Conservation (phyloP, 78 protist species). For the Dictyostelium firmibasis region DNA sequence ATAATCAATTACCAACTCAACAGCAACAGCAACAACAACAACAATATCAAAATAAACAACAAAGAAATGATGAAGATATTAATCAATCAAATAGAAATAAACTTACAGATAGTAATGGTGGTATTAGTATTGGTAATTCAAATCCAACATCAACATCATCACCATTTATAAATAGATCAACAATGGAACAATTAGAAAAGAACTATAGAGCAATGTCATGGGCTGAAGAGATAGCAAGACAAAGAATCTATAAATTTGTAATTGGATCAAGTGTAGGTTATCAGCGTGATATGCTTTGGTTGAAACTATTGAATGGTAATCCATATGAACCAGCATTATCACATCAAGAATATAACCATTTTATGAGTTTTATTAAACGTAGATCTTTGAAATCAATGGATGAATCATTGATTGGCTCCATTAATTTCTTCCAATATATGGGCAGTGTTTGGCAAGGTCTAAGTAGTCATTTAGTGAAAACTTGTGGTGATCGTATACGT, state of each 20-base stretch:
- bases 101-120: background rate
- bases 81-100: background rate
- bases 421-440: conserved; percentile 48
- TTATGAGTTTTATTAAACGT: conserved; percentile 23
- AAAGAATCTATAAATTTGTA: conserved; percentile 27
- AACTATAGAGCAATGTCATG: conserved; percentile 31
- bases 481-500: conserved; percentile 77
- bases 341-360: conserved; percentile 41
- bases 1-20: background rate
- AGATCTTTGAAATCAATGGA: conserved; percentile 60
- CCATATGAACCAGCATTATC: conserved; percentile 72
- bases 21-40: background rate
- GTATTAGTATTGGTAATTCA: background rate
- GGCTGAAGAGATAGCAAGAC: conserved; percentile 33
- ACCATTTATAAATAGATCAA: conserved; percentile 2
- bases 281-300: conserved; percentile 67
- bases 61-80: background rate
- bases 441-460: conserved; percentile 70
- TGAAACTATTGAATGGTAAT: conserved; percentile 55
- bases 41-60: background rate
- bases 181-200: conserved; percentile 39
- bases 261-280: conserved; percentile 22
- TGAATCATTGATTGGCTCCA: background rate
- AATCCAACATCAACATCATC: background rate
- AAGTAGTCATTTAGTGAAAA: conserved; percentile 17